phyloP scores from a whole-genome alignment of 75 land plant genomes.

The Pinus albicaulis region DNA sequence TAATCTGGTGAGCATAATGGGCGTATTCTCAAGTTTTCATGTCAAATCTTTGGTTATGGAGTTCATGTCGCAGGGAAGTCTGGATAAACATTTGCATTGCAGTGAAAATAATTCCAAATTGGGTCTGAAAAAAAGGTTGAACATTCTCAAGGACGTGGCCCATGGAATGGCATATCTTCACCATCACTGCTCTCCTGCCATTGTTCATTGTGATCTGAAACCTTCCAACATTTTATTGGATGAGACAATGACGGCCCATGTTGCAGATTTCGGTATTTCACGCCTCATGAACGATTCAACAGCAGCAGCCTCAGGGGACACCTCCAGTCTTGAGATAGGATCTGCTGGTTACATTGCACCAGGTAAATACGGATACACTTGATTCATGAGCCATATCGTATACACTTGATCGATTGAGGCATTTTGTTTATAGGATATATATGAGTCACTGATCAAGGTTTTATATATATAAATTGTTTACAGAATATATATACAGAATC shows the following conservation, averaged over 20 bases:
- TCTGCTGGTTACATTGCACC: no score
- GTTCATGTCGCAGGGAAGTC: conserved; percentile 42
- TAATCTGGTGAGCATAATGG: conserved; percentile 38
- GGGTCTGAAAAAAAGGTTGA: not conserved
- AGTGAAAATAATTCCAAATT: not conserved
- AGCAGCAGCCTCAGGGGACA: not conserved
- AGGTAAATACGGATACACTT: no score
- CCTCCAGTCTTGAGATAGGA: not conserved
- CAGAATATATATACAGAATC: no score
- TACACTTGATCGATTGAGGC: no score
- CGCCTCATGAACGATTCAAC: not conserved
- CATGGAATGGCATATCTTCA: not conserved
- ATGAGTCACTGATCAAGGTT: no score
- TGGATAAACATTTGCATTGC: conserved; percentile 36
- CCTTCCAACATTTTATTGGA: not conserved
- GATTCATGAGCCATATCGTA: no score
- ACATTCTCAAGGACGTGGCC: not conserved
- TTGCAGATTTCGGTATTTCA: not conserved
- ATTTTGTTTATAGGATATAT: no score
- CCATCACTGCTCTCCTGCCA: not conserved
- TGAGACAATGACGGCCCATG: not conserved
- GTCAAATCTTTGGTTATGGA: conserved; percentile 39
- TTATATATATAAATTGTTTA: no score
- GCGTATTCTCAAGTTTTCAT: conserved; percentile 26
- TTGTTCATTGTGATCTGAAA: not conserved